phyloP scores from a whole-genome alignment of 441 rosid genomes.

The Adansonia gregorii region DNA sequence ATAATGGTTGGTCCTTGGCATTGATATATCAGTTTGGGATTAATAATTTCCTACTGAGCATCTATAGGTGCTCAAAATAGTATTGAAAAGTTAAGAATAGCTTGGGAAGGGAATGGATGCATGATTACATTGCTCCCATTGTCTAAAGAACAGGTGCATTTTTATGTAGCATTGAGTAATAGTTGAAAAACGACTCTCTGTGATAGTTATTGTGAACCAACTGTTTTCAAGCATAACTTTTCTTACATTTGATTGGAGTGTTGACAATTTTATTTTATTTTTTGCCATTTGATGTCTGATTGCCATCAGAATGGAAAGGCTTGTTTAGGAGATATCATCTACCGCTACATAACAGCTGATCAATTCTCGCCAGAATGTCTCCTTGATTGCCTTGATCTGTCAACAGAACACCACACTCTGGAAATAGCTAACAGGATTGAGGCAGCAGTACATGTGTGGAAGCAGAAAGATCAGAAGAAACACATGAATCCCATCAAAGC shows the following conservation, averaged over 20 bases:
- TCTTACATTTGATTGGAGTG: background rate
- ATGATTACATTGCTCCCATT: background rate
- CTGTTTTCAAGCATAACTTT: background rate
- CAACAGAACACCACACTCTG: constrained; percentile 87
- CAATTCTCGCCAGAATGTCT: constrained; percentile 88
- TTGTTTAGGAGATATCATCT: constrained; percentile 84
- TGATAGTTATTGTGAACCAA: background rate
- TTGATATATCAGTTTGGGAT: background rate
- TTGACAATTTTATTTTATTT: constrained; percentile 12
- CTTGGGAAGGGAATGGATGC: constrained; percentile 12
- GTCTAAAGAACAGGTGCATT: background rate
- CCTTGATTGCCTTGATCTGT: constrained; percentile 87
- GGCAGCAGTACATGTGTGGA: constrained; percentile 88
- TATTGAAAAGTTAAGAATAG: constrained; percentile 17
- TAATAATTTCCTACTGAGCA: background rate
- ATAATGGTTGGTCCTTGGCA: too few relatives aligned
- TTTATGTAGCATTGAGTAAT: background rate
- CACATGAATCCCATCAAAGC: constrained; percentile 45
- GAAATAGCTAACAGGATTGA: constrained; percentile 83
- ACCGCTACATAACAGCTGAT: constrained; percentile 80
- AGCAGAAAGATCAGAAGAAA: constrained; percentile 66
- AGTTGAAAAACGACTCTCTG: background rate
- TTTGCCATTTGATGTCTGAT: constrained; percentile 22
- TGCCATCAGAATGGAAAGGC: constrained; percentile 75
- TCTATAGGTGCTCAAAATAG: background rate